These are phyloP conservation scores for Tuber melanosporum DNA, from an alignment of 495 filamentous ascomycete species.

Conservation along the genomic window DNA sequence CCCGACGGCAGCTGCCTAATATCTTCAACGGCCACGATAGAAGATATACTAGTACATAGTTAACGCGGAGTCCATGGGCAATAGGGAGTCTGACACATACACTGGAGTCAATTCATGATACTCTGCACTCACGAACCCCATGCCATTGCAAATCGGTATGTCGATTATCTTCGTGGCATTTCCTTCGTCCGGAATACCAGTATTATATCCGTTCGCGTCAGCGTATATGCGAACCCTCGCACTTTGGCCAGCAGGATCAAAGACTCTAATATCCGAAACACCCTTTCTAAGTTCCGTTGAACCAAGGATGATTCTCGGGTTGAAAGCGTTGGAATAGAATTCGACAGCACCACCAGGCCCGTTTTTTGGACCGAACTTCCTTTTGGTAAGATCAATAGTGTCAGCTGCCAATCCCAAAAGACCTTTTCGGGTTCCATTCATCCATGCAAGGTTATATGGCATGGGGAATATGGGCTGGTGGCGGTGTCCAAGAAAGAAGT, in stretches of 20 bases:
- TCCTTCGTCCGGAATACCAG: neutral
- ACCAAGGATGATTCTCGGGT: slow-evolving; percentile 14
- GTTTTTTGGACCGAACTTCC: slow-evolving; percentile 7
- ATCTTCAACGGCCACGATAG: neutral
- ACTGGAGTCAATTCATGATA: slow-evolving; percentile 63
- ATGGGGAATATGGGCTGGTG: slow-evolving; percentile 65
- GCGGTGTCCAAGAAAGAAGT: slow-evolving; percentile 73
- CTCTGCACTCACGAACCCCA: slow-evolving; percentile 74
- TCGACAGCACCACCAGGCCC: slow-evolving; percentile 3
- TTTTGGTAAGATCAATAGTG: neutral
- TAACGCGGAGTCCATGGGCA: neutral
- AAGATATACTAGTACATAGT: neutral
- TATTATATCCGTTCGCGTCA: neutral
- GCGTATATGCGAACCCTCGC: slow-evolving; percentile 14
- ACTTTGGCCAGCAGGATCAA: slow-evolving; percentile 1
- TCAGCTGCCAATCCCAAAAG: neutral
- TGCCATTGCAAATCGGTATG: slow-evolving; percentile 54
- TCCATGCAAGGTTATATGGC: slow-evolving; percentile 75
- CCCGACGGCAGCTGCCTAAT: neutral
- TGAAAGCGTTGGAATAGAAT: slow-evolving; percentile 8
- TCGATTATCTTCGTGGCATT: slow-evolving; percentile 10
- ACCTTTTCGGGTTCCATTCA: neutral
- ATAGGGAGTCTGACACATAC: slow-evolving; percentile 59
- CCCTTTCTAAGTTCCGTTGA: slow-evolving; percentile 9
- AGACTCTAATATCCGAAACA: slow-evolving; percentile 9